Conservation (phyloP, 768 basidiomycete species). For the Mycena pura region DNA sequence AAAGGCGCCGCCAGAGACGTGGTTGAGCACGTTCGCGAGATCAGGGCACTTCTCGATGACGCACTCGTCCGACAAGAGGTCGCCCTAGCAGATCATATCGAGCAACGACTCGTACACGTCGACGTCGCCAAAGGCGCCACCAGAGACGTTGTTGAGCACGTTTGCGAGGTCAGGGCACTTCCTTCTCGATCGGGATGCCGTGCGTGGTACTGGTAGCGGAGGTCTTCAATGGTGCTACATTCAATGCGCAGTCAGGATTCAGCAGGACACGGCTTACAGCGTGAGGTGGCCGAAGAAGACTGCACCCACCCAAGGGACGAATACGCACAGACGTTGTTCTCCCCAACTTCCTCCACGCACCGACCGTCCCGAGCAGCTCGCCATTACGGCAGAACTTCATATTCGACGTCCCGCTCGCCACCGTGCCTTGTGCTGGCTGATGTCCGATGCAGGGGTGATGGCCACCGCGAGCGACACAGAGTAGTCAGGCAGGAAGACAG, state of each 20-base stretch:
- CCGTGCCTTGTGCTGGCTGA: conserved; percentile 95
- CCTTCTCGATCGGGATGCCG: no score
- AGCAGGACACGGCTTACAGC: conserved; percentile 45
- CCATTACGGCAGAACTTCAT: conserved; percentile 94
- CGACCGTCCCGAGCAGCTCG: conserved; percentile 85
- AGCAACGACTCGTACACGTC: no score
- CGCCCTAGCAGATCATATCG: no score
- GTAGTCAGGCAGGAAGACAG: conserved; percentile 98
- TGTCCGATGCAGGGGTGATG: conserved; percentile 88
- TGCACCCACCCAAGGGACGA: conserved; percentile 30
- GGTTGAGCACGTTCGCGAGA: no score
- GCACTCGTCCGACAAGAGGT: no score
- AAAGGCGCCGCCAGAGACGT: no score
- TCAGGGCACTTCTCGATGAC: no score
- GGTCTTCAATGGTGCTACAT: conserved; percentile 73
- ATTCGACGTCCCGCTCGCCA: conserved; percentile 82
- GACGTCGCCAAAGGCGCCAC: no score
- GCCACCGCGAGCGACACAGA: conserved; percentile 83
- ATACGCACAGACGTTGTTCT: conserved; percentile 86
- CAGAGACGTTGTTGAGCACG: no score
- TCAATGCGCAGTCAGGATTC: background rate
- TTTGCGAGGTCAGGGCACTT: no score
- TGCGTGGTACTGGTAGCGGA: conserved; percentile 88
- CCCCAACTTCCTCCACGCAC: conserved; percentile 92
- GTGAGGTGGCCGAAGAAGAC: conserved; percentile 92